Evolutionary conservation across 2,329 filamentous ascomycete genomes (phyloP).

Genomic region (Hypoxylon sp.): DNA sequence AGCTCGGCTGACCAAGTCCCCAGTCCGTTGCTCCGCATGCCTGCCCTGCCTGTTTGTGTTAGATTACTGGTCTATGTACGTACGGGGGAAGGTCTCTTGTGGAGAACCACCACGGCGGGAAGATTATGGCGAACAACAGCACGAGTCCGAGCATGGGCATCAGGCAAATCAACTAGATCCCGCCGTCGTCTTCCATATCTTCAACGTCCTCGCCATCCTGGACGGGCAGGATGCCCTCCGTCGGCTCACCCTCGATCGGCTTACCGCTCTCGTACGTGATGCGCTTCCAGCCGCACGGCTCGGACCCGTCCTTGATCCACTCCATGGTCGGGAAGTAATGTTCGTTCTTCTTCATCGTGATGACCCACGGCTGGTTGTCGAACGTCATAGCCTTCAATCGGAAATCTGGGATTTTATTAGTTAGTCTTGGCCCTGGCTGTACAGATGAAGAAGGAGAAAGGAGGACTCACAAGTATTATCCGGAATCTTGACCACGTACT

Average conservation of each 20-base stretch:
- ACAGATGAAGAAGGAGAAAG: conserved; percentile 29
- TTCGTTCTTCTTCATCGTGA: conserved; percentile 99
- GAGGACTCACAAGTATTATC: conserved; percentile 84
- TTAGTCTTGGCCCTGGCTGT: conserved; percentile 12
- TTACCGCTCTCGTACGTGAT: conserved; percentile 71
- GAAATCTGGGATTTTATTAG: conserved; percentile 73
- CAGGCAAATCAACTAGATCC: conserved; percentile 14
- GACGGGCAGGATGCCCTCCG: conserved; percentile 60
- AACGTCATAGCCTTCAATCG: conserved; percentile 97
- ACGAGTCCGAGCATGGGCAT: too few species aligned
- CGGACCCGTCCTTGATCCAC: conserved; percentile 72
- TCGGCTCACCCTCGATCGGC: conserved; percentile 66
- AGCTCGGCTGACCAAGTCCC: not conserved
- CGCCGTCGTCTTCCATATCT: conserved; percentile 55
- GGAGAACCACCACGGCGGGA: too few species aligned
- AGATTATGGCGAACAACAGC: too few species aligned
- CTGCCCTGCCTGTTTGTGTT: not conserved
- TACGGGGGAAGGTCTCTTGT: conserved; percentile 21
- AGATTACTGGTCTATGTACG: conserved; percentile 18
- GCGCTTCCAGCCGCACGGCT: conserved; percentile 72
- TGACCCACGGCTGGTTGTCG: conserved; percentile 98
- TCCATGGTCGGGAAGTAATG: conserved; percentile 87
- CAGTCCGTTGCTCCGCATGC: not conserved
- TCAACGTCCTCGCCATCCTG: conserved; percentile 56
- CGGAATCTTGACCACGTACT: conserved; percentile 85